A percentile compares a stretch with the other conserved stretches of the same genome.
phyloP scores from a whole-genome alignment of 495 filamentous ascomycete genomes.

The Aeminium ludgeri region DNA sequence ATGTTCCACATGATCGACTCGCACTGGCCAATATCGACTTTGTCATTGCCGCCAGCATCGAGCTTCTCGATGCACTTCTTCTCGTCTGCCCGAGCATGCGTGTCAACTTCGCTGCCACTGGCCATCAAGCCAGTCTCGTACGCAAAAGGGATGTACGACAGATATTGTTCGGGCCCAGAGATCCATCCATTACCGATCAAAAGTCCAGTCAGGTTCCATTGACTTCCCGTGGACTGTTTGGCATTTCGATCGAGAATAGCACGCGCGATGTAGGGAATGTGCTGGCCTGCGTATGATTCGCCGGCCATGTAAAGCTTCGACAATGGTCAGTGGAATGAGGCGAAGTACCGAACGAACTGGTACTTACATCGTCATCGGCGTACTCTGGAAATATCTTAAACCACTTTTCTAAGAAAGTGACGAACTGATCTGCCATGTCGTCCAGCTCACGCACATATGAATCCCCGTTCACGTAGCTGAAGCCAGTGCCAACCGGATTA shows the following conservation, averaged over 20 bases:
- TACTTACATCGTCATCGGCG: constrained; percentile 74
- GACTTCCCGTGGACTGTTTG: constrained; percentile 25
- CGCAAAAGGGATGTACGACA: constrained; percentile 64
- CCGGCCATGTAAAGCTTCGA: constrained; percentile 76
- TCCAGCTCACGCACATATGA: constrained; percentile 69
- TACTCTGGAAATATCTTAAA: constrained; percentile 84
- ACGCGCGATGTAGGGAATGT: constrained; percentile 89
- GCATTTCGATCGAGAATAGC: constrained; percentile 73
- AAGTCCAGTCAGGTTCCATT: constrained; percentile 74
- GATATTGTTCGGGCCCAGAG: constrained; percentile 74
- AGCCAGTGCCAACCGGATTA: constrained; percentile 90
- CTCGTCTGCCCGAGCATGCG: constrained; percentile 51
- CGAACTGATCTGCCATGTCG: constrained; percentile 77
- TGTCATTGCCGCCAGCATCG: constrained; percentile 36
- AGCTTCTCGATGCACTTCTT: constrained; percentile 44
- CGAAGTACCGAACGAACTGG: background rate
- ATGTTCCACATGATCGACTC: constrained; percentile 58
- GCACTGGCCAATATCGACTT: constrained; percentile 51
- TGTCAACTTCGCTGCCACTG: constrained; percentile 44
- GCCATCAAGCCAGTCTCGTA: constrained; percentile 57
- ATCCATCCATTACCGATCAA: constrained; percentile 98
- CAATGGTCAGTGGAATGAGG: background rate
- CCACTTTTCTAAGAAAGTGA: constrained; percentile 79
- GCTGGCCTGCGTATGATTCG: constrained; percentile 91
- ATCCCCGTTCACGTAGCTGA: constrained; percentile 82